A percentile compares a stretch with the other conserved stretches of the same genome.
These are phyloP conservation scores for Blastobotrys peoriensis DNA, from an alignment of 805 yeast species.

Conservation along the genomic window DNA sequence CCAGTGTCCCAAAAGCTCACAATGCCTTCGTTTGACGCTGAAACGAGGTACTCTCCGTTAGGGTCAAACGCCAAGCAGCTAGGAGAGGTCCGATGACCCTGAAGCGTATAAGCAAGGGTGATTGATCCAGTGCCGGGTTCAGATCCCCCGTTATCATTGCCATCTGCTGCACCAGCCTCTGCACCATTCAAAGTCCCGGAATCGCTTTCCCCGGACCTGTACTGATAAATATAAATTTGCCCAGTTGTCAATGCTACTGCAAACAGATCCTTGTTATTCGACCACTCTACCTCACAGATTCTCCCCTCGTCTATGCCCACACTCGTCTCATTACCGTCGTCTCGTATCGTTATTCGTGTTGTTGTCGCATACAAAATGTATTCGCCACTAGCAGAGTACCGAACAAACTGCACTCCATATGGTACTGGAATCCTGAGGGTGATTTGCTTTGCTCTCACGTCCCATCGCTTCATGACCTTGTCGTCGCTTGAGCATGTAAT, in stretches of 20 bases:
- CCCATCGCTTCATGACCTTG: conserved; percentile 41
- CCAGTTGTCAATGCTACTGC: conserved; percentile 22
- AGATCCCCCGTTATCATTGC: too few relatives aligned
- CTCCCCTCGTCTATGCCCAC: background rate
- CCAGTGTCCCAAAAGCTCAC: conserved; percentile 45
- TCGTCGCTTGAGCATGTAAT: conserved; percentile 47
- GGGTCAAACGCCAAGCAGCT: conserved; percentile 47
- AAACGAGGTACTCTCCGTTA: conserved; percentile 43
- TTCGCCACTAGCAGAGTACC: conserved; percentile 43
- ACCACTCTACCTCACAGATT: conserved; percentile 34
- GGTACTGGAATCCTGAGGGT: conserved; percentile 23
- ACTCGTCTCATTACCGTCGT: background rate
- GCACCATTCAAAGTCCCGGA: conserved; percentile 34
- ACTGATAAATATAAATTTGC: conserved; percentile 28
- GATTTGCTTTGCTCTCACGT: conserved; percentile 30
- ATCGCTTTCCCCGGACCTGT: conserved; percentile 29
- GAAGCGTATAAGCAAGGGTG: conserved; percentile 22
- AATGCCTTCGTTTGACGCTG: conserved; percentile 55
- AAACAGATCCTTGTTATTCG: conserved; percentile 26
- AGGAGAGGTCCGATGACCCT: conserved; percentile 48
- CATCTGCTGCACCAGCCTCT: conserved; percentile 39
- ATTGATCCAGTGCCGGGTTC: conserved; percentile 47
- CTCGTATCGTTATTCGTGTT: background rate
- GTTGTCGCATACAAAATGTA: conserved; percentile 24
- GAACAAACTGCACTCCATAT: conserved; percentile 19